phyloP scores from a whole-genome alignment of 164 flowering plant genomes.

The Vitis vinifera region DNA sequence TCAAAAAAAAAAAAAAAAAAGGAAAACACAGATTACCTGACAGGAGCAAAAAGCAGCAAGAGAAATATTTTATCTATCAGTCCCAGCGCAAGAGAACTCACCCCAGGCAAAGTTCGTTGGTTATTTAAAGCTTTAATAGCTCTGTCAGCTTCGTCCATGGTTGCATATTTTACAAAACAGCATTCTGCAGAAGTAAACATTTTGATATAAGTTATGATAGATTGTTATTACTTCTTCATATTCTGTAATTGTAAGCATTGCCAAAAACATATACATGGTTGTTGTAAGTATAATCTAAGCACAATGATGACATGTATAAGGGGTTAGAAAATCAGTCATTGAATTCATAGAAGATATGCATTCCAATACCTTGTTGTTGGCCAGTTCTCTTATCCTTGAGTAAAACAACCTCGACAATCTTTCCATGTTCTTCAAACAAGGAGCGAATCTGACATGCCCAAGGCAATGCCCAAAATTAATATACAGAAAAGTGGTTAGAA shows the following conservation, averaged over 20 bases:
- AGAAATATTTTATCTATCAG: neutral
- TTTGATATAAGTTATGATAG: neutral
- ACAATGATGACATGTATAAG: neutral
- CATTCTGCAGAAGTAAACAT: constrained; percentile 31
- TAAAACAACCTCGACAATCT: constrained; percentile 50
- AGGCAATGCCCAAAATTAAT: neutral
- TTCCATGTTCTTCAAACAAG: constrained; percentile 51
- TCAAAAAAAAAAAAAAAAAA: neutral
- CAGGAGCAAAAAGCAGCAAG: neutral
- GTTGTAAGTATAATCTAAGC: neutral
- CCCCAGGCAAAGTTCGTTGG: constrained; percentile 54
- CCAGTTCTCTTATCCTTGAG: constrained; percentile 53
- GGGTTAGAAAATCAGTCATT: no score
- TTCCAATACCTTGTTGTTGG: constrained; percentile 43
- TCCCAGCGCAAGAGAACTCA: constrained; percentile 20
- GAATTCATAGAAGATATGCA: neutral
- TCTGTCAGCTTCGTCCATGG: constrained; percentile 49
- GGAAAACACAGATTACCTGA: neutral
- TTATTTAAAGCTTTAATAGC: constrained; percentile 54
- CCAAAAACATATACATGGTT: neutral
- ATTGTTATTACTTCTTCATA: neutral
- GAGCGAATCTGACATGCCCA: constrained; percentile 35
- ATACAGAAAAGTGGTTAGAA: neutral
- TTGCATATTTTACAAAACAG: constrained; percentile 65
- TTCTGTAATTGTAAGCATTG: neutral